Evolutionary conservation across 176 grass and related monocot genomes (phyloP).

Genomic region (Avena insularis): DNA sequence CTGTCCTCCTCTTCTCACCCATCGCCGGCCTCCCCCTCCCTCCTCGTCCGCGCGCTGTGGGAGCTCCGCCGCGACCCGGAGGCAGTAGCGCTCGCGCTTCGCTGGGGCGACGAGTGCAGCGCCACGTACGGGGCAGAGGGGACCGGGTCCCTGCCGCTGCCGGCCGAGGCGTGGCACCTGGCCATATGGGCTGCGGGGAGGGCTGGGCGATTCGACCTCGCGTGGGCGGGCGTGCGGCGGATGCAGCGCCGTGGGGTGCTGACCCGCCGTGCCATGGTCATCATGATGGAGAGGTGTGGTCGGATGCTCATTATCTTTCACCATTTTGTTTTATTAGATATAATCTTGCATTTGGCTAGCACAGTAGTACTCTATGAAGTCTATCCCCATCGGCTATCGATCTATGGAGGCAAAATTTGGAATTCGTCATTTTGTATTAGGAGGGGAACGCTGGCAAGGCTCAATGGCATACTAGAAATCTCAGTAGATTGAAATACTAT

Average conservation of each 20-base stretch:
- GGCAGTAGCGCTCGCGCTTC: constrained; percentile 54
- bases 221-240: constrained; percentile 63
- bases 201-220: constrained; percentile 72
- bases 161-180: constrained; percentile 70
- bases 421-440: neutral
- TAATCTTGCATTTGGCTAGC: neutral
- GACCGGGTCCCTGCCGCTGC: constrained; percentile 15
- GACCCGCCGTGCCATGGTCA: constrained; percentile 69
- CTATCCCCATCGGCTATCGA: neutral
- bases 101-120: constrained; percentile 60
- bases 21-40: constrained; percentile 10
- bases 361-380: neutral
- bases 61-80: constrained; percentile 71
- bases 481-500: neutral
- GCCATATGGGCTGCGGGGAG: constrained; percentile 65
- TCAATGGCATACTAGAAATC: neutral
- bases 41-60: constrained; percentile 75
- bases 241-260: constrained; percentile 66
- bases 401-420: neutral
- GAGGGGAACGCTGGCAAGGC: neutral
- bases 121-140: constrained; percentile 10
- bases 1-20: constrained; percentile 37
- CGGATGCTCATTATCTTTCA: constrained; percentile 3
- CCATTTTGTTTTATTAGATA: neutral
- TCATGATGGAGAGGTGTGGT: constrained; percentile 80